Base-by-base conservation (phyloP, 148 eudicot genomes). In the Camellia japonica region DNA sequence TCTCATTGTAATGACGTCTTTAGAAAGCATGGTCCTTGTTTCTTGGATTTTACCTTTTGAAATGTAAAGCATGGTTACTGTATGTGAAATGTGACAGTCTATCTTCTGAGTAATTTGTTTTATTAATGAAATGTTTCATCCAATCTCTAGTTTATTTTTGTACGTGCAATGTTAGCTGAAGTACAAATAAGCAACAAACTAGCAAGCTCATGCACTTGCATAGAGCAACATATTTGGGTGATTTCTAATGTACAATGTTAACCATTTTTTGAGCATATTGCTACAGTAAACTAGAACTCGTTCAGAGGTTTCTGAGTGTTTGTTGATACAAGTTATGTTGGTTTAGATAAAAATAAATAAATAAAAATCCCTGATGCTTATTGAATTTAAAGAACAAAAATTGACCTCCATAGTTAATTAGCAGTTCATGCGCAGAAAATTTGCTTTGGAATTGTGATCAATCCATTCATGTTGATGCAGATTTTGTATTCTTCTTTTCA, bases 1-100 rank as follows among this genome's bases (percentile, higher is more conserved):
- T 52, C 60, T 43, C 8, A 72, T 72, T 72, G 55, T 6, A 71
- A 49, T 55, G 46, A 3, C 51, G 58, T 60, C 49, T 60, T 59
- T 74, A 30, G 30, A 73, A 73, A 18, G 15, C 54, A 47, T 64
- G 14, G 5, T 42, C 44, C 65, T 74, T 56, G 62, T 73, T 73
- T 54, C 43, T 42, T n/a, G n/a, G 7, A 20, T 18, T 18, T 20
- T 62, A 62, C 66, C 10, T 58, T 14, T 58, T 58, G 15, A 58
- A 58, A 58, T 58, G 61, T 58, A 12, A 13, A 10, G 19, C 0
- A 38, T 30, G 61, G 3, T 58, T 58, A 58, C 61, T 3, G 9
- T 16, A 43, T 44, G 20, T 69, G 52, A 46, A 69, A 16, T 11
- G 7, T 69, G 73, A 69, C 42, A 67, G 52, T 49, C 49, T 68